Base-by-base conservation (phyloP, 2,329 filamentous ascomycete genomes). In the Colletotrichum sp. region DNA sequence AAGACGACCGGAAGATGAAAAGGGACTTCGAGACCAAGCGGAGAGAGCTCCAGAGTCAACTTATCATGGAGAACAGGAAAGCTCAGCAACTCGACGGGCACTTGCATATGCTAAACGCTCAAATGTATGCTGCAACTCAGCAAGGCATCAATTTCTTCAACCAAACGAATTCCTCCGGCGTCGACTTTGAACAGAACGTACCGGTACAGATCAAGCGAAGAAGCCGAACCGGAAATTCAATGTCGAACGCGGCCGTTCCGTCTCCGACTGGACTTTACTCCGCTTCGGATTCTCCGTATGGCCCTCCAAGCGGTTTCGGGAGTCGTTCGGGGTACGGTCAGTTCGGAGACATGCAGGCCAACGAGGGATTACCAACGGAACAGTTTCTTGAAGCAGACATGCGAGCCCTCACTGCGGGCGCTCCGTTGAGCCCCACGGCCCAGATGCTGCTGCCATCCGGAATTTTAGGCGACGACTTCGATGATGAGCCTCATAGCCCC, bases 381-480 rank as follows among this genome's bases (percentile, higher is more conserved):
- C 79, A 88, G 77, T 87, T 92, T 71, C 91, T 91, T 8, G 93
- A 94, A 36, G 89, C 91, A 3, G 92, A 94, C 21, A 85, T 93
- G 6, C 91, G 91, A 74, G 88, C 88, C 21, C 82, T 94, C 44
- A 92, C 89, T 5, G 90, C 89, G 21, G 92, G 91, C 32, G 94
- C 93, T 3, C 94, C 94, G 1, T 90, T 96, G 82, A 96, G 94
- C 80, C 95, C 95, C 3, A 94, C 94, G 6, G 95, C 95, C 3
- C 92, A 94, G 32, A 90, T 93, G 18, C 87, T 96, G 5, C 86
- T 98, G 18, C 95, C 95, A 1, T 94, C 94, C 8, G 88, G 87
- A n/a, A 90, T 90, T 76, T 87, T 91, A 77, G 92, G 93, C 68
- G 93, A 94, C 78, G 82, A 79, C n/a, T 86, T 93, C 60, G 92